These are phyloP conservation scores for Excoecaria agallocha DNA, from an alignment of 345 rosid species.

Conservation along the genomic window DNA sequence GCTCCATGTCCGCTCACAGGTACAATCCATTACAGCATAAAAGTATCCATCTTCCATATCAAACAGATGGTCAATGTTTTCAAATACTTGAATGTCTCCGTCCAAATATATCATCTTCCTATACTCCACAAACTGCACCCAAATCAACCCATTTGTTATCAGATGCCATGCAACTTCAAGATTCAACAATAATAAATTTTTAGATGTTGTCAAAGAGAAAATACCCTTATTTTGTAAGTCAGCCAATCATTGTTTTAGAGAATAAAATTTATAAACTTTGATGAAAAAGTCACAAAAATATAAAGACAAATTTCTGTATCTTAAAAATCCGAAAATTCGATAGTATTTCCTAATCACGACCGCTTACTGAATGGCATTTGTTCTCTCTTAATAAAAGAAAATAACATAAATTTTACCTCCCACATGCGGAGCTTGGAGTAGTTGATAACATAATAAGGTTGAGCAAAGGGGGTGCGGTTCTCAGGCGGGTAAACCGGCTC, in stretches of 20 bases:
- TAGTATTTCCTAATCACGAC: too few species aligned
- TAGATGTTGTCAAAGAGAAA: too few species aligned
- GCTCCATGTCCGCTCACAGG: slow-evolving; percentile 77
- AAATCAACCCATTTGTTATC: slow-evolving; percentile 29
- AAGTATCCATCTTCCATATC: slow-evolving; percentile 58
- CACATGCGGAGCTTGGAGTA: slow-evolving; percentile 90
- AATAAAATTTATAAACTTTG: too few species aligned
- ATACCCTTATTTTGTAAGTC: too few species aligned
- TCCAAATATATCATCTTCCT: slow-evolving; percentile 80
- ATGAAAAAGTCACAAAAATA: too few species aligned
- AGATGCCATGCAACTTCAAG: background rate
- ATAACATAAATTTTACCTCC: slow-evolving; percentile 40
- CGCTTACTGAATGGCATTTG: too few species aligned
- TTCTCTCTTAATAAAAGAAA: background rate
- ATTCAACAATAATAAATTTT: background rate
- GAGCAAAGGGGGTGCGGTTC: slow-evolving; percentile 61
- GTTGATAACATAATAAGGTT: slow-evolving; percentile 77
- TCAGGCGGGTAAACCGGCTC: slow-evolving; percentile 73
- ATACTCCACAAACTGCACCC: slow-evolving; percentile 52
- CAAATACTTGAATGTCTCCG: slow-evolving; percentile 78
- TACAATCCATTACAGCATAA: slow-evolving; percentile 79
- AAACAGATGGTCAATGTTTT: slow-evolving; percentile 66
- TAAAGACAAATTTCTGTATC: too few species aligned
- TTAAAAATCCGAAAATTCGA: too few species aligned
- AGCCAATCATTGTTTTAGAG: too few species aligned